Evolutionary conservation across 441 rosid genomes (phyloP).

Genomic region (Erodium texanum): DNA sequence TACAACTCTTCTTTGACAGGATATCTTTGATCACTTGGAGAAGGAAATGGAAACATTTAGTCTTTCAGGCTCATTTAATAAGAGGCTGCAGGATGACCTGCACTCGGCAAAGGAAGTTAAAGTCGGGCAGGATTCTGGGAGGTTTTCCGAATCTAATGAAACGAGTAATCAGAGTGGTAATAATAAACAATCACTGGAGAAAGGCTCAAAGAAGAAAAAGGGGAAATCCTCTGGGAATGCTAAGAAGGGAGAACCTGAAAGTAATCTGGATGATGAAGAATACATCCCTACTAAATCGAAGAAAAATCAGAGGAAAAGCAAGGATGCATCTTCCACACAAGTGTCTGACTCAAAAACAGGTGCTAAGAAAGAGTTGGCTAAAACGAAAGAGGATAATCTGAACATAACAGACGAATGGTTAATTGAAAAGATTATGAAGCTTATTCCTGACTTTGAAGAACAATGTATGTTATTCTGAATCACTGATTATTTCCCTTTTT

Average conservation of each 20-base stretch:
- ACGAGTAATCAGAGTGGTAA: constrained; percentile 36
- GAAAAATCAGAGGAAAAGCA: constrained; percentile 79
- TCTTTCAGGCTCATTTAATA: constrained; percentile 39
- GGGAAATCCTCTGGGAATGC: constrained; percentile 50
- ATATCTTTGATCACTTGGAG: constrained; percentile 58
- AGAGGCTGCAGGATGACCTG: constrained; percentile 26
- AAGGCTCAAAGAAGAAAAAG: constrained; percentile 74
- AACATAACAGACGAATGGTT: constrained; percentile 73
- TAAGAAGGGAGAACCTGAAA: constrained; percentile 43
- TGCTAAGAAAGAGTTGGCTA: constrained; percentile 51
- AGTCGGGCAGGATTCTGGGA: constrained; percentile 36
- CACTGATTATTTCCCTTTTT: constrained; percentile 1
- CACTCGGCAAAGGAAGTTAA: constrained; percentile 37
- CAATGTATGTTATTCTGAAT: constrained; percentile 32
- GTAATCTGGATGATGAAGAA: constrained; percentile 52
- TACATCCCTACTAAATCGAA: constrained; percentile 58
- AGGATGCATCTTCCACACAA: constrained; percentile 51
- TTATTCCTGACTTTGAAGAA: constrained; percentile 75
- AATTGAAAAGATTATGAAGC: constrained; percentile 46
- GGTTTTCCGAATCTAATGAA: constrained; percentile 42
- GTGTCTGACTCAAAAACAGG: constrained; percentile 48
- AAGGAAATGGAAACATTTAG: constrained; percentile 63
- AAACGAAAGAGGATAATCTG: constrained; percentile 46
- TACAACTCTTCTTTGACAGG: constrained; percentile 35
- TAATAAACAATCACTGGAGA: constrained; percentile 35